Evolutionary conservation across 352 stramenopile genomes (phyloP).

Genomic region (Globisporangium sylvaticum): DNA sequence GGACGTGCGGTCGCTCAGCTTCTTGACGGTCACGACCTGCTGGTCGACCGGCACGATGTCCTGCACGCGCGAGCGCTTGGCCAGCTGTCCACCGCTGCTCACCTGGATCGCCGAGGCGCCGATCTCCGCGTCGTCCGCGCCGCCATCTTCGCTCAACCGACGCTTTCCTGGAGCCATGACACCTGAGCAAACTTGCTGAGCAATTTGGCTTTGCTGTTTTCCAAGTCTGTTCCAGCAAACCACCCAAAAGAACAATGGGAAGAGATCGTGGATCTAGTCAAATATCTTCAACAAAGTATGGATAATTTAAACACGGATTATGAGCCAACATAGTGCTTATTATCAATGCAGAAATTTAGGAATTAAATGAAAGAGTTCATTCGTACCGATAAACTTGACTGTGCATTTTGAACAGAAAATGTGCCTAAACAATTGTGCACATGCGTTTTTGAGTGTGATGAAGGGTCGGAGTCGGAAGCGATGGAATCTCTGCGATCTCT

Average conservation of each 20-base stretch:
- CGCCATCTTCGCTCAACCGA: slow-evolving; percentile 16
- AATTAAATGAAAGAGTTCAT: too few relatives aligned
- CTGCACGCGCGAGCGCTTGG: slow-evolving; percentile 63
- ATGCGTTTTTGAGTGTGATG: too few relatives aligned
- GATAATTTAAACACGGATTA: not conserved
- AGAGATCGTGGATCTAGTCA: not conserved
- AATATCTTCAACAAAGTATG: not conserved
- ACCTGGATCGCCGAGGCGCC: slow-evolving; percentile 25
- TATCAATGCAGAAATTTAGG: too few relatives aligned
- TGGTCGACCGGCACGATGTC: slow-evolving; percentile 72
- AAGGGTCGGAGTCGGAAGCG: too few relatives aligned
- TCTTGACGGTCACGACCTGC: slow-evolving; percentile 51
- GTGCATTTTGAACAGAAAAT: too few relatives aligned
- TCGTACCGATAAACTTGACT: too few relatives aligned
- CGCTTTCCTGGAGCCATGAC: slow-evolving; percentile 19
- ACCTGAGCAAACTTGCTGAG: not conserved
- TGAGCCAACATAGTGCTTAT: too few relatives aligned
- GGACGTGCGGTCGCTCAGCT: slow-evolving; percentile 57
- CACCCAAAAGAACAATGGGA: not conserved
- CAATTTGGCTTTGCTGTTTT: not conserved
- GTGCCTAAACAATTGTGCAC: too few relatives aligned
- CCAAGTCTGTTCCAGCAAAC: too few relatives aligned
- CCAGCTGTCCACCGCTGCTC: slow-evolving; percentile 28
- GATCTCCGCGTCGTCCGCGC: not conserved
- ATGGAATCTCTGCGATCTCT: too few relatives aligned